A percentile compares a stretch with the other conserved stretches of the same genome.
Conservation (phyloP, 495 filamentous ascomycete species). For the Aspergillus coremiiformis region DNA sequence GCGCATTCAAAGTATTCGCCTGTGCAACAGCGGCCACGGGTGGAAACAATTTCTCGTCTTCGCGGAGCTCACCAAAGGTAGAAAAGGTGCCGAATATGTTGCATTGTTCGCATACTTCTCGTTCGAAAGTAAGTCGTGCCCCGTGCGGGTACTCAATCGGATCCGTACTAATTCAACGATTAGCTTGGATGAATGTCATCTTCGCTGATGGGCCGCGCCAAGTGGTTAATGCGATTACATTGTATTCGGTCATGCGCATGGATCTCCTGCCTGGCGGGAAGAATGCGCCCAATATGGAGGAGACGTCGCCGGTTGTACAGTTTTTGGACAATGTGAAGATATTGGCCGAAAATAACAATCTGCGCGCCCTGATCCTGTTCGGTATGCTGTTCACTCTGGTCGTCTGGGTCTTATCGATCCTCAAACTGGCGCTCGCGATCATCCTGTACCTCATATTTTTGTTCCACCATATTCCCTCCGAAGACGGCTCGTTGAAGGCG, state of each 20-base stretch:
- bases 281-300: constrained; percentile 41
- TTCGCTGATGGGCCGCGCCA: constrained; percentile 88
- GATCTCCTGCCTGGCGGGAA: constrained; percentile 56
- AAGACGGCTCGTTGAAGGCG: constrained; percentile 67
- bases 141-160: not conserved
- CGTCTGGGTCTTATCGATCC: constrained; percentile 76
- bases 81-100: constrained; percentile 83
- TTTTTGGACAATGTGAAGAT: constrained; percentile 72
- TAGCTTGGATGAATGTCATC: constrained; percentile 80
- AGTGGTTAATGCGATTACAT: constrained; percentile 77
- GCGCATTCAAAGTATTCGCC: constrained; percentile 67
- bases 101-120: constrained; percentile 92
- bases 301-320: constrained; percentile 39
- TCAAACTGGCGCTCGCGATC: constrained; percentile 64
- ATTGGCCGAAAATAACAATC: constrained; percentile 60
- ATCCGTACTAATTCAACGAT: constrained; percentile 12
- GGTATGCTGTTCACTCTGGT: constrained; percentile 89
- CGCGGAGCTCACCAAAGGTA: constrained; percentile 82
- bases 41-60: constrained; percentile 90
- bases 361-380: constrained; percentile 71
- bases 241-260: constrained; percentile 69
- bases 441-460: constrained; percentile 81
- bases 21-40: constrained; percentile 55
- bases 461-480: constrained; percentile 75
- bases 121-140: constrained; percentile 63